These are phyloP conservation scores for Suillus hirtellus DNA, from an alignment of 768 basidiomycete species.

Conservation along the genomic window DNA sequence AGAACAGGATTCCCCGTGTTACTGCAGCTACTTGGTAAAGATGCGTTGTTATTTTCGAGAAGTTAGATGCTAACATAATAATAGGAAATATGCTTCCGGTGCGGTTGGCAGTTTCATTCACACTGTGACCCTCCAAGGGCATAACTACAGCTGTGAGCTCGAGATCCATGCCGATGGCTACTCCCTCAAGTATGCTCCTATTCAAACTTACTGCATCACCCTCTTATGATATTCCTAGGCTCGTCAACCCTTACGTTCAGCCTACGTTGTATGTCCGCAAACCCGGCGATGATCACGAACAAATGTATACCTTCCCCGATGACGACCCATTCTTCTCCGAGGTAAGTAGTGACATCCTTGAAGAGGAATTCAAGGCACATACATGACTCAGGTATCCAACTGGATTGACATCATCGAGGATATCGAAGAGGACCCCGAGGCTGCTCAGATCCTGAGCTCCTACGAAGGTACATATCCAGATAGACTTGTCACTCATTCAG, in stretches of 20 bases:
- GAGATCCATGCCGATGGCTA: conserved; percentile 96
- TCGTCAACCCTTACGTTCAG: conserved; percentile 91
- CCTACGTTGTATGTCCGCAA: conserved; percentile 85
- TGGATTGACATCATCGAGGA: conserved; percentile 89
- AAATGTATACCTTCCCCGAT: conserved; percentile 67
- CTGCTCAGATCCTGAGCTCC: conserved; percentile 74
- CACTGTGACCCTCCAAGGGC: conserved; percentile 87
- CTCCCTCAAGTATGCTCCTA: conserved; percentile 62
- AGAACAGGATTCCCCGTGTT: conserved; percentile 91
- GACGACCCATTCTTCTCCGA: conserved; percentile 97
- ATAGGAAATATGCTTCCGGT: conserved; percentile 92
- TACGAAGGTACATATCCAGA: conserved; percentile 64
- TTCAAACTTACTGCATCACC: neutral
- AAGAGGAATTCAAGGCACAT: neutral
- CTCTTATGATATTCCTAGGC: conserved; percentile 41
- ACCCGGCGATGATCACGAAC: conserved; percentile 79
- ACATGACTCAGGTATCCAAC: conserved; percentile 56
- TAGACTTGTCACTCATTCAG: neutral
- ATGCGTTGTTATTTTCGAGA: neutral
- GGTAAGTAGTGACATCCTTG: conserved; percentile 31
- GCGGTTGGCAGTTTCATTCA: conserved; percentile 94
- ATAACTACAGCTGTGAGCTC: conserved; percentile 91
- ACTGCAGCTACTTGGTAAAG: conserved; percentile 87
- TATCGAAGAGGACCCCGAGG: conserved; percentile 84
- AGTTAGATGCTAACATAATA: conserved; percentile 2